Percentiles rank a stretch among this genome's conserved stretches.
Conservation (phyloP, 1,284 basidiomycete species). For the Thecaphora thlaspeos region DNA sequence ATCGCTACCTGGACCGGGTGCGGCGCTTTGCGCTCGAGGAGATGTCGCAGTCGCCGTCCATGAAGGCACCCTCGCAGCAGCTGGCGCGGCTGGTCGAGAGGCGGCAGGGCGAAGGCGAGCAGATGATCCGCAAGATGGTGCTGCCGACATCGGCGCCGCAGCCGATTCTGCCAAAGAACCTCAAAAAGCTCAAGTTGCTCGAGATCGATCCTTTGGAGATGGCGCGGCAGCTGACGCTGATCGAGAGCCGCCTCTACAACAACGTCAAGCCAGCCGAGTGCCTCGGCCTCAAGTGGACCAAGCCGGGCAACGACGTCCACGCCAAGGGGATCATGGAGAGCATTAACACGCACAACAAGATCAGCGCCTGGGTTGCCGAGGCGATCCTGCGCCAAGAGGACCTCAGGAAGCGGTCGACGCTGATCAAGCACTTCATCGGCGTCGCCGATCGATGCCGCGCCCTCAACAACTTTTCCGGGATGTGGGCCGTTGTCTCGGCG, state of each 20-base stretch:
- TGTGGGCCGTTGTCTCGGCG: slow-evolving; percentile 93
- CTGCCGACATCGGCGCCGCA: slow-evolving; percentile 58
- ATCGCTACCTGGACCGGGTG: slow-evolving; percentile 54
- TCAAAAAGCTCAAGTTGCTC: slow-evolving; percentile 76
- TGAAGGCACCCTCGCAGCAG: slow-evolving; percentile 48
- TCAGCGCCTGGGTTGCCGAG: slow-evolving; percentile 91
- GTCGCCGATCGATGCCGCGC: slow-evolving; percentile 87
- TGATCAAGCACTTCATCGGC: slow-evolving; percentile 88
- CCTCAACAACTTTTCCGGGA: slow-evolving; percentile 90
- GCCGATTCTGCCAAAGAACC: slow-evolving; percentile 72
- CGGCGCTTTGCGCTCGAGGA: slow-evolving; percentile 55
- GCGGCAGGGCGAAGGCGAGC: slow-evolving; percentile 44
- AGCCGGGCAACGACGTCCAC: slow-evolving; percentile 26
- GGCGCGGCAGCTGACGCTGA: slow-evolving; percentile 87
- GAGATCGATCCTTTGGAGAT: slow-evolving; percentile 88
- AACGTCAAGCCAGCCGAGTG: slow-evolving; percentile 89
- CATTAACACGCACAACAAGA: slow-evolving; percentile 84
- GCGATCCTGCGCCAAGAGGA: slow-evolving; percentile 82
- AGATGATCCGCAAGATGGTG: slow-evolving; percentile 50
- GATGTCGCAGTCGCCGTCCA: slow-evolving; percentile 41
- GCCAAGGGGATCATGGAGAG: slow-evolving; percentile 80
- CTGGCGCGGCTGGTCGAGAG: slow-evolving; percentile 58
- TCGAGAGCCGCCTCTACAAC: slow-evolving; percentile 84
- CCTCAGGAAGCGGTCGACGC: slow-evolving; percentile 73
- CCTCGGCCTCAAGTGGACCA: slow-evolving; percentile 63